Evolutionary conservation across 768 basidiomycete genomes (phyloP).

Genomic region (Macrocybe gigantea): DNA sequence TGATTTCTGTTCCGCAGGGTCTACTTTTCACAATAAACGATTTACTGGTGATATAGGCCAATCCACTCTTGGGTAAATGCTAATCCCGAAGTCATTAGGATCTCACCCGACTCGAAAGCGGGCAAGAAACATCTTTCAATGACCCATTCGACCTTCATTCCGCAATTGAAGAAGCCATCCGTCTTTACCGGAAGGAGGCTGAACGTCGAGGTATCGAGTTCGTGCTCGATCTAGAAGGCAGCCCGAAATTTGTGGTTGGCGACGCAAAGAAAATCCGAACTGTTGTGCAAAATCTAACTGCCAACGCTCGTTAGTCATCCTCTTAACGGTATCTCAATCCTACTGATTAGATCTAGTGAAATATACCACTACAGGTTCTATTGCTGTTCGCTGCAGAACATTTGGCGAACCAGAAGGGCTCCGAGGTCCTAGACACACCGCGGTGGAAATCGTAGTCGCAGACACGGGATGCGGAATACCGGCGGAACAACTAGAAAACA

Average conservation of each 20-base stretch:
- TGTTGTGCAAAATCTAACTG: conserved; percentile 72
- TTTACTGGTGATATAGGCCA: conserved; percentile 40
- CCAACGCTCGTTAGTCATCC: conserved; percentile 54
- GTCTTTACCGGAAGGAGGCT: conserved; percentile 63
- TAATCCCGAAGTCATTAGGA: conserved; percentile 33
- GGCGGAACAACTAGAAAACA: conserved; percentile 58
- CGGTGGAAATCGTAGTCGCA: conserved; percentile 63
- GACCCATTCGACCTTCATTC: conserved; percentile 67
- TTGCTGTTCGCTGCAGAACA: conserved; percentile 51
- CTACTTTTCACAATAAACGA: conserved; percentile 83
- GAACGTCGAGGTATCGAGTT: conserved; percentile 55
- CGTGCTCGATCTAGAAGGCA: conserved; percentile 43
- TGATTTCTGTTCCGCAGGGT: conserved; percentile 29
- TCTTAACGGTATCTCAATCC: background rate
- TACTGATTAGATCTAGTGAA: conserved; percentile 44
- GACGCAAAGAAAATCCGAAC: conserved; percentile 71
- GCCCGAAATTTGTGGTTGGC: conserved; percentile 60
- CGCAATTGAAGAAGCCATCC: conserved; percentile 56
- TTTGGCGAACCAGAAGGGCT: conserved; percentile 49
- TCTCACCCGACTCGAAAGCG: conserved; percentile 71
- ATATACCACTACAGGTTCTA: conserved; percentile 57
- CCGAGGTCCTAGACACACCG: conserved; percentile 36
- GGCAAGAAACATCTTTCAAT: conserved; percentile 67
- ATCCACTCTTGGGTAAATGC: background rate
- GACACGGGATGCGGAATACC: conserved; percentile 75